Percentiles rank a stretch among this genome's conserved stretches.
phyloP scores from a whole-genome alignment of 2,329 filamentous ascomycete genomes.

The Byssochlamys sp. region DNA sequence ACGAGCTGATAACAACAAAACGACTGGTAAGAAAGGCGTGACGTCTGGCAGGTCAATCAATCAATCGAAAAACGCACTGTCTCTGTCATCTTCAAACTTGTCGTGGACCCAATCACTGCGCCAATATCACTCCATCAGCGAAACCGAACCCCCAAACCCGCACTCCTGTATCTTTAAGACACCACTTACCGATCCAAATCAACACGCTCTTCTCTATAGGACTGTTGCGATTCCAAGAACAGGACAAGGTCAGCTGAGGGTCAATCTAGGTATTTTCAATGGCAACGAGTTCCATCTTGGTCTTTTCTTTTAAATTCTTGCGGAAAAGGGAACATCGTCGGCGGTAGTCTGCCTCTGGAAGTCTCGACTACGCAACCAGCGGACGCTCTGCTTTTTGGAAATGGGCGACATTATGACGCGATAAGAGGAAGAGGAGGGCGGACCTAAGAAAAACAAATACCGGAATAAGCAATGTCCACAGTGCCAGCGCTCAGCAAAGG shows the following conservation, averaged over 20 bases:
- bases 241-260: conserved; percentile 37
- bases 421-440: conserved; percentile 35
- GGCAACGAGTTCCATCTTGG: conserved; percentile 23
- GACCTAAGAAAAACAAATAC: conserved; percentile 21
- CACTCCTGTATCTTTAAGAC: neutral
- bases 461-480: conserved; percentile 6
- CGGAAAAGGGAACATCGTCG: conserved; percentile 13
- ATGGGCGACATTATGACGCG: conserved; percentile 20
- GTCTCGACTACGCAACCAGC: conserved; percentile 1
- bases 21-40: conserved; percentile 11
- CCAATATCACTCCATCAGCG: conserved; percentile 9
- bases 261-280: conserved; percentile 25
- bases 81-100: conserved; percentile 67
- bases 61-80: conserved; percentile 25
- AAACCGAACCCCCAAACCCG: conserved; percentile 5
- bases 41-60: conserved; percentile 4
- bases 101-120: conserved; percentile 87
- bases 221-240: conserved; percentile 30
- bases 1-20: conserved; percentile 22
- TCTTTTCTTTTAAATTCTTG: conserved; percentile 1
- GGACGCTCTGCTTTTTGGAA: conserved; percentile 13
- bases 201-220: conserved; percentile 36
- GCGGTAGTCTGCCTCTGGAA: conserved; percentile 15
- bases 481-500: conserved; percentile 7
- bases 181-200: conserved; percentile 38